These are phyloP conservation scores for Cryptosporidium andersoni DNA, from an alignment of 169 alveolate genomes.

Conservation along the genomic window DNA sequence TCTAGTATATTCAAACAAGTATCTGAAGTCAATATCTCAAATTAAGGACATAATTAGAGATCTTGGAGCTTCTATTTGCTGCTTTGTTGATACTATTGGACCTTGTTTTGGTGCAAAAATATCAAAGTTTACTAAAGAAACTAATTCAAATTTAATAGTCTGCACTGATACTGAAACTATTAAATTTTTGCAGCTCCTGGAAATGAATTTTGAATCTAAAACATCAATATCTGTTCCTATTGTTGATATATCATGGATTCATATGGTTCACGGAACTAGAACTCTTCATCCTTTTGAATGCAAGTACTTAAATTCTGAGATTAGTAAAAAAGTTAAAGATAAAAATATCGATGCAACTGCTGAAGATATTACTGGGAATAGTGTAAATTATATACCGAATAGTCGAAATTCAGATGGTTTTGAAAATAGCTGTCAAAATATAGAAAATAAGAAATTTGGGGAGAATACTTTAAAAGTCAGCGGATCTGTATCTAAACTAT, in stretches of 20 bases:
- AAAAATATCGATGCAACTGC: neutral
- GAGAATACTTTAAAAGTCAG: too few species aligned
- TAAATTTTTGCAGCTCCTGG: neutral
- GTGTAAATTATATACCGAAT: too few species aligned
- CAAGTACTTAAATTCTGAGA: conserved; percentile 1
- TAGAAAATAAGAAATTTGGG: neutral
- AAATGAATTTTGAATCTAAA: neutral
- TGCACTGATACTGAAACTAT: conserved; percentile 26
- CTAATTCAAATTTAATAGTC: neutral
- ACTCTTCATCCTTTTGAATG: conserved; percentile 53
- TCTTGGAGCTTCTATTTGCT: conserved; percentile 18
- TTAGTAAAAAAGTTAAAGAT: neutral
- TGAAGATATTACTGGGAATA: too few species aligned
- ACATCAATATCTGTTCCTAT: neutral
- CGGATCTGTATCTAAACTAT: too few species aligned
- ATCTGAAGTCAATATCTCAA: too few species aligned
- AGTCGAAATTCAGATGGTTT: neutral
- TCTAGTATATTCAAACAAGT: too few species aligned
- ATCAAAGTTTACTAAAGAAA: neutral
- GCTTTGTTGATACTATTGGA: conserved; percentile 10
- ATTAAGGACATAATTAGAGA: conserved; percentile 2
- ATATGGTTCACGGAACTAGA: conserved; percentile 65
- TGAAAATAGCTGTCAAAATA: neutral
- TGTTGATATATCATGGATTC: conserved; percentile 55
- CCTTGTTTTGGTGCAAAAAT: neutral